phyloP scores from a whole-genome alignment of 2,329 filamentous ascomycete genomes.

The Penicillium sp. region DNA sequence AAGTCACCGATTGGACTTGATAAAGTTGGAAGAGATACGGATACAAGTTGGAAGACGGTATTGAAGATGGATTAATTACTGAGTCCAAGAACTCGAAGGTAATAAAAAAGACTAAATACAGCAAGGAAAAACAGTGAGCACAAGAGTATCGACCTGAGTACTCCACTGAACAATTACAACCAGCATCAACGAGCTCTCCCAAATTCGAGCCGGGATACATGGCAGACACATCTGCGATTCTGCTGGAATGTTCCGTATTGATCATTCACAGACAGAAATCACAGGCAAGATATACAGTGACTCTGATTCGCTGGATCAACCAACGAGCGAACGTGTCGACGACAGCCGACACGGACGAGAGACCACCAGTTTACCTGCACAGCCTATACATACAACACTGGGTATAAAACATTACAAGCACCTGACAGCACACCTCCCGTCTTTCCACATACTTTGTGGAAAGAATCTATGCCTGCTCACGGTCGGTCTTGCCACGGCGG shows the following conservation, averaged over 20 bases:
- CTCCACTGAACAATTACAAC: constrained; percentile 5
- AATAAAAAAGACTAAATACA: constrained; percentile 14
- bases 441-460: neutral
- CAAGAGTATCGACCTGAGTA: neutral
- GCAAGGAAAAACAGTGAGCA: constrained; percentile 9
- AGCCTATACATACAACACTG: constrained; percentile 23
- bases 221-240: constrained; percentile 3
- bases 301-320: neutral
- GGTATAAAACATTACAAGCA: constrained; percentile 35
- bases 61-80: constrained; percentile 12
- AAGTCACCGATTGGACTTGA: no score
- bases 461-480: constrained; percentile 35
- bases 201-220: neutral
- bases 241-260: neutral
- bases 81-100: constrained; percentile 8
- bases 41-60: no score
- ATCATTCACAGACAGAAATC: constrained; percentile 1
- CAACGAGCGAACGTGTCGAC: constrained; percentile 13
- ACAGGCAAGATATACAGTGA: neutral
- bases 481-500: constrained; percentile 53
- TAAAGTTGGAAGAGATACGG: no score
- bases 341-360: neutral
- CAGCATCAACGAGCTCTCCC: neutral
- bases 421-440: neutral
- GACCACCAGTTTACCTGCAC: neutral